Evolutionary conservation across 441 rosid genomes (phyloP).

Genomic region (Brassica hybrid): DNA sequence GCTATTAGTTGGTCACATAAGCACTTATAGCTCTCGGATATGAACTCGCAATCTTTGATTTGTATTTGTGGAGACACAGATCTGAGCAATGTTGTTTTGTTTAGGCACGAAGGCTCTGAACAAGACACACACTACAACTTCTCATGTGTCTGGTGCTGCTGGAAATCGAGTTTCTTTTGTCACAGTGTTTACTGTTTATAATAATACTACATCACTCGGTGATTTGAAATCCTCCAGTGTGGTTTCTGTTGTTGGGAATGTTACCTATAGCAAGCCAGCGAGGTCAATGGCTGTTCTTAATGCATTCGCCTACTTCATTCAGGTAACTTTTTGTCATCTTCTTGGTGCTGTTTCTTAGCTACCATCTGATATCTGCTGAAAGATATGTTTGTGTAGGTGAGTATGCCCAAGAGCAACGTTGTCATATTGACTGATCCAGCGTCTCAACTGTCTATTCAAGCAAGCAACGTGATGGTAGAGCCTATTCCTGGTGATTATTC

Average conservation of each 20-base stretch:
- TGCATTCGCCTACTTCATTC: constrained; percentile 71
- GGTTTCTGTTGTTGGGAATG: constrained; percentile 78
- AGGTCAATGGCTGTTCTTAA: constrained; percentile 75
- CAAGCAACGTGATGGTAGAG: constrained; percentile 59
- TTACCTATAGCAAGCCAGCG: constrained; percentile 67
- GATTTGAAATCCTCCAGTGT: constrained; percentile 48
- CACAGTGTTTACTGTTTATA: constrained; percentile 79
- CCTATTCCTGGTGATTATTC: constrained; percentile 85
- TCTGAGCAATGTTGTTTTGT: constrained; percentile 1
- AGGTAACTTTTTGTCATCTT: no score
- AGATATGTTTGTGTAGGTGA: constrained; percentile 50
- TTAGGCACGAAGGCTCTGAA: constrained; percentile 83
- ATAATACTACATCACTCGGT: constrained; percentile 36
- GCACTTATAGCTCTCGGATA: no score
- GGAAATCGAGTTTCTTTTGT: constrained; percentile 65
- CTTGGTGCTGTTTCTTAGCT: neutral
- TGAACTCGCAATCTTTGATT: neutral
- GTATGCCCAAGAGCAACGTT: constrained; percentile 74
- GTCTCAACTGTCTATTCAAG: constrained; percentile 64
- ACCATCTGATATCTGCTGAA: neutral
- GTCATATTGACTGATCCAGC: constrained; percentile 88
- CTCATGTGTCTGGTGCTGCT: constrained; percentile 39
- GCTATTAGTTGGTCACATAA: no score
- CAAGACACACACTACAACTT: constrained; percentile 49
- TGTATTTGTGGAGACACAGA: neutral